These are phyloP conservation scores for Craterostigma plantagineum DNA, from an alignment of 257 asterid genomes.

Conservation along the genomic window DNA sequence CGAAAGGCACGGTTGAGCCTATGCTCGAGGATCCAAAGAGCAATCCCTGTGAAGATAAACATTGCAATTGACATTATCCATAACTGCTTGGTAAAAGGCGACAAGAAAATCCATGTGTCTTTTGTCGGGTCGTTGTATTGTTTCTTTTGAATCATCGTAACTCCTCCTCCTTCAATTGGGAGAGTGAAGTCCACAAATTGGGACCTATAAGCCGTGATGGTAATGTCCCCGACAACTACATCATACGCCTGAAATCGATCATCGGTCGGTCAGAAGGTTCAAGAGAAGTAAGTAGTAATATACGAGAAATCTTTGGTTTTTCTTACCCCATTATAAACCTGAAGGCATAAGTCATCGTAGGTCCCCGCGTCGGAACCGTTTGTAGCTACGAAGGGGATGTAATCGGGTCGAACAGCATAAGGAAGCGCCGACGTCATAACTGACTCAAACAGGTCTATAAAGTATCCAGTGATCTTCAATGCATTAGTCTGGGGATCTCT, in stretches of 20 bases:
- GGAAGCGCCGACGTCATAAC: constrained; percentile 21
- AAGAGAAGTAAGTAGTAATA: no score
- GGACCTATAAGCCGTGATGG: constrained; percentile 19
- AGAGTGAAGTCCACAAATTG: constrained; percentile 23
- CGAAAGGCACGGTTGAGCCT: constrained; percentile 19
- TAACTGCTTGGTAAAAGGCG: constrained; percentile 16
- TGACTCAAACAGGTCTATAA: constrained; percentile 18
- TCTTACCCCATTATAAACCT: constrained; percentile 12
- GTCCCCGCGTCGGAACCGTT: constrained; percentile 7
- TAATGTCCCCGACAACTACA: constrained; percentile 32
- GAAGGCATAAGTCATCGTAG: constrained; percentile 5
- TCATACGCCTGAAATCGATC: constrained; percentile 2
- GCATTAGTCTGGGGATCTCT: constrained; percentile 17
- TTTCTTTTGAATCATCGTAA: constrained; percentile 12
- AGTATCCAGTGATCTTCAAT: constrained; percentile 16
- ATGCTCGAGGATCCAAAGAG: constrained; percentile 33
- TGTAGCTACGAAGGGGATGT: constrained; percentile 6
- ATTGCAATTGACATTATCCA: constrained; percentile 21
- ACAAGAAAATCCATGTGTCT: constrained; percentile 17
- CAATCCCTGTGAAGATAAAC: constrained; percentile 16
- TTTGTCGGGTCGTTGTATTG: constrained; percentile 3
- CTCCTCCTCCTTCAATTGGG: constrained; percentile 22
- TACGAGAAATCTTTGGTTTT: constrained; percentile 1
- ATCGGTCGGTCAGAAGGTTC: no score
- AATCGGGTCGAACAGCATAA: constrained; percentile 10